Conservation (phyloP, 352 stramenopile genomes). For the Pythium insidiosum region DNA sequence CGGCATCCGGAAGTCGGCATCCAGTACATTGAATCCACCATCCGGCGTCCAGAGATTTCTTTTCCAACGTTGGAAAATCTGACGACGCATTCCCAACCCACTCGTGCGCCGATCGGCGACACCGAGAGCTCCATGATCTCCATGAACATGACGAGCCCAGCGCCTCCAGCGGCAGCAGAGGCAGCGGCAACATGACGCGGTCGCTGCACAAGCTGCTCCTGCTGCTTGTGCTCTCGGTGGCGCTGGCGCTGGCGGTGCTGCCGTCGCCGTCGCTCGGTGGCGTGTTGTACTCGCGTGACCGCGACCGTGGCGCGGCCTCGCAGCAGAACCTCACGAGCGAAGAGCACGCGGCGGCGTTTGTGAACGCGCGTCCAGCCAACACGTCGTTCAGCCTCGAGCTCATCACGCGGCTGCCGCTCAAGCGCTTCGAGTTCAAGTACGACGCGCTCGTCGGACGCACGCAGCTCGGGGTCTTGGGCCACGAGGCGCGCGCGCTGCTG, state of each 20-base stretch:
- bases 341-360: conserved; percentile 38
- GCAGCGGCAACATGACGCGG: too few relatives aligned
- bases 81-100: too few relatives aligned
- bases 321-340: conserved; percentile 29
- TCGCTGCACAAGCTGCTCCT: neutral
- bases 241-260: neutral
- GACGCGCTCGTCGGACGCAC: conserved; percentile 57
- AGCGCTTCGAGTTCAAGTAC: conserved; percentile 77
- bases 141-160: too few relatives aligned
- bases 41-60: too few relatives aligned
- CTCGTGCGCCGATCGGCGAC: too few relatives aligned
- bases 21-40: too few relatives aligned
- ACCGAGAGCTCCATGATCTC: too few relatives aligned
- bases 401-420: conserved; percentile 38
- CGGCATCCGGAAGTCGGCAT: too few relatives aligned
- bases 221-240: neutral
- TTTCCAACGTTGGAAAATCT: too few relatives aligned
- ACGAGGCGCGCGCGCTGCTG: conserved; percentile 41
- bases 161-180: too few relatives aligned
- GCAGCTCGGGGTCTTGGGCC: conserved; percentile 64
- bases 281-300: conserved; percentile 21
- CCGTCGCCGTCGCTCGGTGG: neutral
- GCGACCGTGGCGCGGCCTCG: conserved; percentile 6
- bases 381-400: conserved; percentile 34
- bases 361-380: conserved; percentile 36